Base-by-base conservation (phyloP, 768 basidiomycete genomes). In the Pleurotus ostreatus region DNA sequence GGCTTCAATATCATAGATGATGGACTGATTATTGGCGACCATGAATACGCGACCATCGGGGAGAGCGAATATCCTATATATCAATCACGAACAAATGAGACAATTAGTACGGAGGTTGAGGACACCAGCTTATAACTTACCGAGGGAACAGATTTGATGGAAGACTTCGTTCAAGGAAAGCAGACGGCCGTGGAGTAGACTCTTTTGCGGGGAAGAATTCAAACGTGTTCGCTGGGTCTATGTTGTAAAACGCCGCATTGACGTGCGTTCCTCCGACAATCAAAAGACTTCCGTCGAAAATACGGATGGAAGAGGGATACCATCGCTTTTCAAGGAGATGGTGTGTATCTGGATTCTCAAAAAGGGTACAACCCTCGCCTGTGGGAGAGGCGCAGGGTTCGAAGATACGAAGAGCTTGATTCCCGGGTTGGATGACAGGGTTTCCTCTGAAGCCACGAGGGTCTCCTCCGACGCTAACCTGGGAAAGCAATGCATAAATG, bases 281-380 rank as follows among this genome's bases (percentile, higher is more conserved):
- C 65, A 70, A 46, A 57, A 78, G 48, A 13, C 62, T 63, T 5
- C 67, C 66, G 56, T 82, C 84, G 2, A 74, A 69, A 55, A 83
- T 71, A 47, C 81, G 68, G 15, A 80, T 53, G 4, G 75, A 74
- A 4, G 82, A 77, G 40, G 74, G 75, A 63, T 84, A 84, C 82
- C 82, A 85, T 34, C 82, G 75, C 11, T 78, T 74, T 56, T 73
- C 76, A 1, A 80, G 78, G 68, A 84, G 70, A 34, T 79, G 77
- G 16, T 85, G 61, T 2, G 68, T 73, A 2, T 62, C 66, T 11
- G 78, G 78, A 59, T 79, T 63, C 53, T 84, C 82, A 41, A 69
- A 67, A 12, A 68, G 46, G 5, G 66, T 69, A 49, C 68, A 69
- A 15, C 60, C 63, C 8, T 23, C 56, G 4, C 66, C 67, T 34